Evolutionary conservation across 2,329 filamentous ascomycete species (phyloP).

Genomic region (Colletotrichum echinochloae): DNA sequence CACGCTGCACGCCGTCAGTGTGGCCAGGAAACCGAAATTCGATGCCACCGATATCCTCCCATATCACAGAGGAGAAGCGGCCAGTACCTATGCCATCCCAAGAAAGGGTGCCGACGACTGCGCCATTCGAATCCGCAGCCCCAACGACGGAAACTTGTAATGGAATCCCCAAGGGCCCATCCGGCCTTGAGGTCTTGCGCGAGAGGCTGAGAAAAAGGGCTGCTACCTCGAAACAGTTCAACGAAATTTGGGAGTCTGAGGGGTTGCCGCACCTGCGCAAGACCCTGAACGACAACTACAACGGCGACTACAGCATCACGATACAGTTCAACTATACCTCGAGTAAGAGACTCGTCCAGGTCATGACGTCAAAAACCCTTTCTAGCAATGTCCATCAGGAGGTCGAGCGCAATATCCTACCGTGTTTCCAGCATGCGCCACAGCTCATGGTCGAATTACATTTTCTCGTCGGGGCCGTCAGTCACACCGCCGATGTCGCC

Average conservation of each 20-base stretch:
- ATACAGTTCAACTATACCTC: not conserved
- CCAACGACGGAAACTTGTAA: not conserved
- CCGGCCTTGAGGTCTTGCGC: not conserved
- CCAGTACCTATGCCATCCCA: too few species aligned
- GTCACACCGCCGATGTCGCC: not conserved
- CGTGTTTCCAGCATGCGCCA: not conserved
- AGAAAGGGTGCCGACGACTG: not conserved
- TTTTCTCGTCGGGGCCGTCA: not conserved
- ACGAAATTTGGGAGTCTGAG: slow-evolving; percentile 7
- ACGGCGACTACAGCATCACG: slow-evolving; percentile 10
- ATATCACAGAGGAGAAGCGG: not conserved
- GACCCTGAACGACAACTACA: not conserved
- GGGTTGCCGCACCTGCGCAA: not conserved
- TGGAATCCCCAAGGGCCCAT: not conserved
- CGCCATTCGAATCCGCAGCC: too few species aligned
- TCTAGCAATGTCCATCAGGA: not conserved
- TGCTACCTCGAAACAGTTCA: not conserved
- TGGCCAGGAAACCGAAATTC: not conserved
- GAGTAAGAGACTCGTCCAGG: not conserved
- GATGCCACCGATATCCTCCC: not conserved
- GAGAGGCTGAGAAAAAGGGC: not conserved
- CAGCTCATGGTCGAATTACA: not conserved
- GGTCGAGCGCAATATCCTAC: not conserved
- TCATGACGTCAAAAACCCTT: slow-evolving; percentile 10
- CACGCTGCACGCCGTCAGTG: not conserved